phyloP scores from a whole-genome alignment of 129 eudicot genomes.

The Scalesia atractyloides region DNA sequence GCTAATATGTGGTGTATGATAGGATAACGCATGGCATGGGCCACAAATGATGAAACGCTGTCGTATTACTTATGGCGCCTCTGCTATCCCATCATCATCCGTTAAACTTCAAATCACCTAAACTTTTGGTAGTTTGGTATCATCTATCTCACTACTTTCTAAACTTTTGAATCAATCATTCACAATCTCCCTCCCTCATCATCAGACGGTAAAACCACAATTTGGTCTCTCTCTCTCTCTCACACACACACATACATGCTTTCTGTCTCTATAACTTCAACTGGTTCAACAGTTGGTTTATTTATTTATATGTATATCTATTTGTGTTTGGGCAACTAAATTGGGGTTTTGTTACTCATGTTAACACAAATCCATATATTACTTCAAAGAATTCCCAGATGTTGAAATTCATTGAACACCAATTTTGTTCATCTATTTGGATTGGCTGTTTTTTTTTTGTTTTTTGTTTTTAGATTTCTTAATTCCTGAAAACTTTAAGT shows the following conservation, averaged over 20 bases:
- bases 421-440: not conserved
- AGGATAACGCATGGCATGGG: not conserved
- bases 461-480: too few relatives aligned
- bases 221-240: constrained; percentile 24
- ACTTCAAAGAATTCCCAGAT: too few relatives aligned
- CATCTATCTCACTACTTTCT: not conserved
- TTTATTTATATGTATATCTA: not conserved
- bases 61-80: constrained; percentile 27
- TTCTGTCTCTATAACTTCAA: constrained; percentile 9
- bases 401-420: not conserved
- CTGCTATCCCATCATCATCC: not conserved
- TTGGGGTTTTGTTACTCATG: not conserved
- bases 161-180: constrained; percentile 11
- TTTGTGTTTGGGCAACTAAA: not conserved
- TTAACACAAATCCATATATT: too few relatives aligned
- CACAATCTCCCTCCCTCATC: constrained; percentile 6
- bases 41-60: constrained; percentile 8
- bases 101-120: constrained; percentile 10
- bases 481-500: not conserved
- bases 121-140: too few relatives aligned
- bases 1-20: not conserved
- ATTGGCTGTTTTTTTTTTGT: not conserved
- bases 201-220: constrained; percentile 15
- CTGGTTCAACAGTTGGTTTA: constrained; percentile 5
- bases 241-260: not conserved